These are phyloP conservation scores for Vararia minispora DNA, from an alignment of 768 basidiomycete species.

Conservation along the genomic window DNA sequence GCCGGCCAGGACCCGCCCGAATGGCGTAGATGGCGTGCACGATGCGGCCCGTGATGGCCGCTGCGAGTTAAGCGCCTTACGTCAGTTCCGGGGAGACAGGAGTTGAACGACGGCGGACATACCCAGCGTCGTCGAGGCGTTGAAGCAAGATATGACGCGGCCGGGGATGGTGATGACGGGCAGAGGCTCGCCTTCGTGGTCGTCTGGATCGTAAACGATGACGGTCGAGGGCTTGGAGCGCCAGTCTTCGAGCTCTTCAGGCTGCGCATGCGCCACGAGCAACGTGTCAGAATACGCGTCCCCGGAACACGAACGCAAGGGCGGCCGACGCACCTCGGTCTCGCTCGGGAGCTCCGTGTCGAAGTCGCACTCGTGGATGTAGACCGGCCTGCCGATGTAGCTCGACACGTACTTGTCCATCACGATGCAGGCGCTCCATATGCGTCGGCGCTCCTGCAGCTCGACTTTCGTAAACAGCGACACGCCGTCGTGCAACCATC, in stretches of 20 bases:
- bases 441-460: slow-evolving; percentile 57
- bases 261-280: slow-evolving; percentile 20
- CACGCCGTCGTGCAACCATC: slow-evolving; percentile 52
- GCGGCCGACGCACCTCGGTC: slow-evolving; percentile 37
- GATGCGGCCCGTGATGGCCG: slow-evolving; percentile 56
- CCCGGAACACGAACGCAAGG: not conserved
- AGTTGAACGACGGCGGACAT: slow-evolving; percentile 18
- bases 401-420: slow-evolving; percentile 74
- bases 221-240: slow-evolving; percentile 29
- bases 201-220: too few species aligned
- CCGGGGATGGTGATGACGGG: slow-evolving; percentile 28
- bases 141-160: slow-evolving; percentile 63
- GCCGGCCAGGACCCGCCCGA: slow-evolving; percentile 41
- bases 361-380: slow-evolving; percentile 66
- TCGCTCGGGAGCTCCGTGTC: slow-evolving; percentile 58
- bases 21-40: slow-evolving; percentile 66
- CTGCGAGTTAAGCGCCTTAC: slow-evolving; percentile 25
- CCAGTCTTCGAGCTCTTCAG: slow-evolving; percentile 56
- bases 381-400: slow-evolving; percentile 70
- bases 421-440: slow-evolving; percentile 72
- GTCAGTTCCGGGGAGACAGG: slow-evolving; percentile 2
- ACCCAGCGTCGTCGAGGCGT: slow-evolving; percentile 65
- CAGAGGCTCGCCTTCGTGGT: slow-evolving; percentile 19
- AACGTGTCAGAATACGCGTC: not conserved
- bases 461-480: slow-evolving; percentile 48